These are phyloP conservation scores for Salix udensis DNA, from an alignment of 345 rosid species.

Conservation along the genomic window DNA sequence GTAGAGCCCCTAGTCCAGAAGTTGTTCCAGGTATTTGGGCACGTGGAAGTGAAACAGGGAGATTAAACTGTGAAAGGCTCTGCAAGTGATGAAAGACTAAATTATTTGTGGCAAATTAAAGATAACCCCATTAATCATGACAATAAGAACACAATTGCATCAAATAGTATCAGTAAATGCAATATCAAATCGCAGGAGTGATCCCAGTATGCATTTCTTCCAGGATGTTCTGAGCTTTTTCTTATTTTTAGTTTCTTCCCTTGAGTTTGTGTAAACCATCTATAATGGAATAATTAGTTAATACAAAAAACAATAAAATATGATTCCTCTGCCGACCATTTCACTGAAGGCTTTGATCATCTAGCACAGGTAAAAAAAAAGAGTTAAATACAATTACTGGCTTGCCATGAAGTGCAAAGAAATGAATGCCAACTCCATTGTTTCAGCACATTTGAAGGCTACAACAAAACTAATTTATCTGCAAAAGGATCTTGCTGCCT, in stretches of 20 bases:
- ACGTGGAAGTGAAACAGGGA: slow-evolving; percentile 83
- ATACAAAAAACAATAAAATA: neutral
- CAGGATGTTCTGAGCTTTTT: neutral
- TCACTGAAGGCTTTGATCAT: slow-evolving; percentile 1
- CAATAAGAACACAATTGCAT: neutral
- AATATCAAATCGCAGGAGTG: neutral
- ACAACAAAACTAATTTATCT: neutral
- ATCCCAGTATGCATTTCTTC: neutral
- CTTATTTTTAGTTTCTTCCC: neutral
- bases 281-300: neutral
- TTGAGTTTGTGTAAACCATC: neutral
- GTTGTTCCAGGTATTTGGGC: slow-evolving; percentile 60
- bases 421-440: slow-evolving; percentile 8
- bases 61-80: slow-evolving; percentile 98
- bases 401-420: neutral
- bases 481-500: slow-evolving; percentile 3
- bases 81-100: slow-evolving; percentile 45
- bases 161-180: neutral
- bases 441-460: slow-evolving; percentile 6
- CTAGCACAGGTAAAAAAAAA: neutral
- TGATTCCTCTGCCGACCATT: neutral
- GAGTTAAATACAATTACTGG: neutral
- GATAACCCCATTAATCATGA: neutral
- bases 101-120: slow-evolving; percentile 15
- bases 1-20: slow-evolving; percentile 47